Base-by-base conservation (phyloP, 1,139 yeast species). In the Taphrina wiesneri region DNA sequence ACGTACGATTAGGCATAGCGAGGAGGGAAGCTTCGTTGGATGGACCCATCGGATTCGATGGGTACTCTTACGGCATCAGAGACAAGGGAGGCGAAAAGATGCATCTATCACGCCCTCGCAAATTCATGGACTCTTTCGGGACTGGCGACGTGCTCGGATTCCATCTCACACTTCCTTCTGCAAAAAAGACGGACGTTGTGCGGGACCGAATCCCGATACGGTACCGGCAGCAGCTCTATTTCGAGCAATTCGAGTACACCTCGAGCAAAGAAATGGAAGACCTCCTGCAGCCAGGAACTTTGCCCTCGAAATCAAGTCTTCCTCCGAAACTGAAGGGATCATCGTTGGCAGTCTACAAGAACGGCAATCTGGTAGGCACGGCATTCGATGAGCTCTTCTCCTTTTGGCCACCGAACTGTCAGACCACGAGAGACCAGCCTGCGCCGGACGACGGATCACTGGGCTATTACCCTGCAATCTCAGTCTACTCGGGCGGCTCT, bases 31-130 rank as follows among this genome's bases (percentile, higher is more conserved):
- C 97, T 0, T 84, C 91, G 65, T 77, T 92, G 60, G 97, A 93
- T 71, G 96, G 96, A 0, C 99, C 99, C 0, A 93, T 92, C 9
- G 99, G 99, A 3, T 90, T 85, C 73, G 98, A 93, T 75, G 95
- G 92, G 0, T 93, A 91, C 76, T 93, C 97, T 0, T 93, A 95
- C 75, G 97, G 97, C 0, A 74, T 93, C 11, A 80, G 98, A 68
- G 98, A 92, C 76, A 82, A 83, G 41, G 81, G 82, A n/a, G 96
- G 98, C 1, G 88, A 89, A 70, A 84, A 83, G 47, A 81, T 93
- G 54, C 96, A 93, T 69, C 76, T 88, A 53, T 86, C 93, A 69
- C 80, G 95, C 60, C 90, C 92, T 0, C 76, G 77, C 54, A 80
- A 80, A 25, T 83, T 84, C 71, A 79, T 84, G 81, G 81, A 75